Conservation (phyloP, 352 stramenopile genomes). For the Globisporangium apiculatum region DNA sequence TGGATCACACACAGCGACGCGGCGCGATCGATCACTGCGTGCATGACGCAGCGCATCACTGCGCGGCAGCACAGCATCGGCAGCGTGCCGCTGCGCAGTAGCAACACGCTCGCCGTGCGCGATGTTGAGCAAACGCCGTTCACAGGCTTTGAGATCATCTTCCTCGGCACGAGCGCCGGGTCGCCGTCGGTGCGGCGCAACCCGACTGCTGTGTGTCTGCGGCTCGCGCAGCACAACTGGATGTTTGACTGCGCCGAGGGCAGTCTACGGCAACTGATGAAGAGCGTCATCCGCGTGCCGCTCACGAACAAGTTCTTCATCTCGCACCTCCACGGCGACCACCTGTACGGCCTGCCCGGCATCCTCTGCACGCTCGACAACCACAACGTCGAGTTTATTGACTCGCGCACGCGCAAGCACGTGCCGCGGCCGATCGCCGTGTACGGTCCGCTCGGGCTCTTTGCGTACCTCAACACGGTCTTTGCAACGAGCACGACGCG, state of each 20-base stretch:
- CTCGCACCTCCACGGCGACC: slow-evolving; percentile 81
- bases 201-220: slow-evolving; percentile 50
- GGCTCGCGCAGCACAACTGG: slow-evolving; percentile 66
- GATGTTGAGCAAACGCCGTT: slow-evolving; percentile 39
- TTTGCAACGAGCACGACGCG: slow-evolving; percentile 57
- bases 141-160: slow-evolving; percentile 79
- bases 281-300: slow-evolving; percentile 61
- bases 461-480: slow-evolving; percentile 68
- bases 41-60: slow-evolving; percentile 22
- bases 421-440: slow-evolving; percentile 50
- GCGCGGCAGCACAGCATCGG: slow-evolving; percentile 36
- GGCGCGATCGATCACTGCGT: slow-evolving; percentile 12
- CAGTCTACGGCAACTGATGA: slow-evolving; percentile 75
- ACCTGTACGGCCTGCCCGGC: slow-evolving; percentile 75
- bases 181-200: slow-evolving; percentile 65
- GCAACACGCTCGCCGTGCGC: slow-evolving; percentile 39
- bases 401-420: slow-evolving; percentile 43
- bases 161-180: slow-evolving; percentile 74
- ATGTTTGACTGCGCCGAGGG: slow-evolving; percentile 88
- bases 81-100: slow-evolving; percentile 45
- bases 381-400: slow-evolving; percentile 54
- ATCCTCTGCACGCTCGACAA: slow-evolving; percentile 84
- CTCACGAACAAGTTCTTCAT: slow-evolving; percentile 84
- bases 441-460: slow-evolving; percentile 73
- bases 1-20: slow-evolving; percentile 6